Evolutionary conservation across 169 alveolate genomes (phyloP), one percentile per base, ranked within the genome.

Genomic region (Eimeria tenella): DNA sequence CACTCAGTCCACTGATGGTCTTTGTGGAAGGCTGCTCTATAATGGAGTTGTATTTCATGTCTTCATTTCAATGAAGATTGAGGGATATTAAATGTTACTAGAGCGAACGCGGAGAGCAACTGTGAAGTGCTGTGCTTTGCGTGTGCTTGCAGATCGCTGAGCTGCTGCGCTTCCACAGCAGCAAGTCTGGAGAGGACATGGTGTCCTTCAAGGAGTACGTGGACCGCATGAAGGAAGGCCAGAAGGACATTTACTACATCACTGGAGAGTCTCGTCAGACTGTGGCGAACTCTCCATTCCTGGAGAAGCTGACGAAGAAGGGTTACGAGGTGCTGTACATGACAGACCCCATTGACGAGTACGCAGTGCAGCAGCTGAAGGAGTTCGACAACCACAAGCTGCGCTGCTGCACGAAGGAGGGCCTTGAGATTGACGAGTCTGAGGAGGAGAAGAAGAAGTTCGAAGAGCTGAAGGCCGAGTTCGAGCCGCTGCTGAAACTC

Each of bases 301-400:
- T 99, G 86, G 99, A 99, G 97, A 97, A 98, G 21, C 98, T 99
- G 25, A 98, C 98, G 94, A 98, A 99, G 97, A 98, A 97, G 97
- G 99, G 99, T 83, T 97, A 95, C 91, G 99, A 99, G 97, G 99
- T 99, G 94, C 96, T 99, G 60, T 99, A 98, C 98, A 98, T 99
- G 99, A 98, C 99, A 89, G 99, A 99, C 97, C 99, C 99, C 68
- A 99, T 99, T 95, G 99, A 99, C 96, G 99, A 99, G 96, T 99
- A 99, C 96, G 99, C 99, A 86, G 99, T 99, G 83, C 99, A 99
- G 97, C 99, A 99, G 97, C 97, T 99, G 92, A 99, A 98, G 92
- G 99, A 98, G 73, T 99, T 98, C 93, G 99, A 99, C 87, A 99
- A 99, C 87, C 98, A 99, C 98, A 99, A 99, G 96, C 98, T 99